Evolutionary conservation across 306 rosid species (phyloP).

Genomic region (Glycine latifolia): DNA sequence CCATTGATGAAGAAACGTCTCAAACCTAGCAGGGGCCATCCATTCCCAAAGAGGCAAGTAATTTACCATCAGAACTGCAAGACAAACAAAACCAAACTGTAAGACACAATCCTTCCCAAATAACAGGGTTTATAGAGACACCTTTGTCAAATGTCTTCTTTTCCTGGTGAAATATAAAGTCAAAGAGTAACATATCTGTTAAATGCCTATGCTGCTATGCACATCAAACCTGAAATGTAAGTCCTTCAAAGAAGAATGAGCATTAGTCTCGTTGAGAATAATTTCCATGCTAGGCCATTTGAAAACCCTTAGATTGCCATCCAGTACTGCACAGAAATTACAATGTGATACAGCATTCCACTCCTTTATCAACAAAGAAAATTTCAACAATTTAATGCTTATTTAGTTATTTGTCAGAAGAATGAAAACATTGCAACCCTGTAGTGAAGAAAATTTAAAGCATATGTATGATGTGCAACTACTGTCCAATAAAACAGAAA

Average conservation of each 20-base stretch:
- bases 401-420: constrained; percentile 40
- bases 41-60: constrained; percentile 81
- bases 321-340: constrained; percentile 83
- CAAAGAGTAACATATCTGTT: constrained; percentile 24
- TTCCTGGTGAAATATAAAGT: constrained; percentile 17
- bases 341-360: constrained; percentile 54
- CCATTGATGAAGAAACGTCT: constrained; percentile 73
- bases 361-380: constrained; percentile 29
- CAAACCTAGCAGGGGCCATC: constrained; percentile 91
- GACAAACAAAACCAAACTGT: constrained; percentile 47
- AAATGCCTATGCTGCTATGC: constrained; percentile 26
- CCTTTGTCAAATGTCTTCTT: constrained; percentile 28
- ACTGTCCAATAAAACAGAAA: constrained; percentile 30
- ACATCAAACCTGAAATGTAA: constrained; percentile 82
- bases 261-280: constrained; percentile 63
- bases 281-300: constrained; percentile 94
- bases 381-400: constrained; percentile 28
- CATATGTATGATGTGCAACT: background rate
- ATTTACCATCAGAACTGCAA: constrained; percentile 84
- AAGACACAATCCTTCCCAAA: constrained; percentile 45
- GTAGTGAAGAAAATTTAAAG: constrained; percentile 54
- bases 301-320: constrained; percentile 84
- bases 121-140: constrained; percentile 21
- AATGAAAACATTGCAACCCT: constrained; percentile 54
- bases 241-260: constrained; percentile 79